Evolutionary conservation across 2,329 filamentous ascomycete genomes (phyloP).

Genomic region (Plenodomus lindquistii): DNA sequence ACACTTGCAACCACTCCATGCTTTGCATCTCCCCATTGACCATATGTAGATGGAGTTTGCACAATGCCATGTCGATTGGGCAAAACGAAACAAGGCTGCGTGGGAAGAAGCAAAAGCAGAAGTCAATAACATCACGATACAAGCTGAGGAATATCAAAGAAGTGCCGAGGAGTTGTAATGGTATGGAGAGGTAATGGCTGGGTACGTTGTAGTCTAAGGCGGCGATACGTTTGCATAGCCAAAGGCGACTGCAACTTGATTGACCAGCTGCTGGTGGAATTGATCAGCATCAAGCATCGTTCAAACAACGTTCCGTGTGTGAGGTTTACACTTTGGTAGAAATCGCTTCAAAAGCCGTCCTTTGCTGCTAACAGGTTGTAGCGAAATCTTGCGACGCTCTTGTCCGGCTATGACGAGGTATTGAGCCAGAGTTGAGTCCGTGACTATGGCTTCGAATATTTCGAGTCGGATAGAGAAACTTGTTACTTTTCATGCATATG

Average conservation of each 20-base stretch:
- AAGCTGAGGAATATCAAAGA: slow-evolving; percentile 25
- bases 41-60: slow-evolving; percentile 78
- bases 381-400: too few relatives aligned
- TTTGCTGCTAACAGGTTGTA: too few relatives aligned
- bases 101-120: slow-evolving; percentile 91
- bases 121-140: slow-evolving; percentile 77
- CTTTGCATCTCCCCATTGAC: slow-evolving; percentile 1
- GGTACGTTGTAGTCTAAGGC: neutral
- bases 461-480: too few relatives aligned
- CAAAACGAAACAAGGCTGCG: slow-evolving; percentile 83
- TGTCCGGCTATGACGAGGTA: too few relatives aligned
- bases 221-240: neutral
- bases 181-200: neutral
- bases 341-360: too few relatives aligned
- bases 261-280: too few relatives aligned
- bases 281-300: too few relatives aligned
- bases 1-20: neutral
- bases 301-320: too few relatives aligned
- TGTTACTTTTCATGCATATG: too few relatives aligned
- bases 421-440: too few relatives aligned
- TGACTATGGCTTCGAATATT: too few relatives aligned
- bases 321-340: too few relatives aligned
- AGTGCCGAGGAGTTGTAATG: slow-evolving; percentile 20
- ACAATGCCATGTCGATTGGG: slow-evolving; percentile 92
- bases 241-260: neutral